Conservation (phyloP, 2,329 filamentous ascomycete genomes). For the Xenoacremonium recifei region DNA sequence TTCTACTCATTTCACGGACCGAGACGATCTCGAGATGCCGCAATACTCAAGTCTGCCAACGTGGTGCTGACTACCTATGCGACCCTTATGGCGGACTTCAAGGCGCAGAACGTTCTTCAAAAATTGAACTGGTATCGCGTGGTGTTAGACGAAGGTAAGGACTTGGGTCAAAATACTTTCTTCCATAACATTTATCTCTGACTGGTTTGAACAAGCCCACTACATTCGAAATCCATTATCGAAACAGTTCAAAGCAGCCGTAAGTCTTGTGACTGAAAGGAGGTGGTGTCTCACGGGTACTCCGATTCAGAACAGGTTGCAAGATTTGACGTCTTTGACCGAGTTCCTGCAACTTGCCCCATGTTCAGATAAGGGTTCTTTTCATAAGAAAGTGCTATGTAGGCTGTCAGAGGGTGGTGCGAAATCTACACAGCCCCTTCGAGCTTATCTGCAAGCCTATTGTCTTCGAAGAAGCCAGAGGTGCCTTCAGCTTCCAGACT, state of each 20-base stretch:
- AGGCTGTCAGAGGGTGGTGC: constrained; percentile 5
- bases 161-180: not conserved
- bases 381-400: constrained; percentile 2
- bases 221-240: constrained; percentile 43
- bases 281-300: constrained; percentile 55
- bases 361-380: not conserved
- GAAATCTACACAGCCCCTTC: constrained; percentile 2
- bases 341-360: constrained; percentile 10
- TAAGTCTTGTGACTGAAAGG: constrained; percentile 38
- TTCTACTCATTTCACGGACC: constrained; percentile 36
- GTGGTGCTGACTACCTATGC: constrained; percentile 48
- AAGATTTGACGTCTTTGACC: constrained; percentile 38
- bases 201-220: constrained; percentile 39
- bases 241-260: constrained; percentile 40
- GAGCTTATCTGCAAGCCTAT: constrained; percentile 3
- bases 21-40: constrained; percentile 21
- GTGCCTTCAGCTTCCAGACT: constrained; percentile 3
- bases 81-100: constrained; percentile 38
- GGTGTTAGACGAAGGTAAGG: constrained; percentile 44
- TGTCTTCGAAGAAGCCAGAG: constrained; percentile 8
- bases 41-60: constrained; percentile 30
- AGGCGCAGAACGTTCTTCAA: constrained; percentile 23
- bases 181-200: not conserved
- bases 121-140: constrained; percentile 39
- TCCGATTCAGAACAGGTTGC: constrained; percentile 52